Evolutionary conservation across 2,329 filamentous ascomycete genomes (phyloP).

Genomic region (Penicillium sp.): DNA sequence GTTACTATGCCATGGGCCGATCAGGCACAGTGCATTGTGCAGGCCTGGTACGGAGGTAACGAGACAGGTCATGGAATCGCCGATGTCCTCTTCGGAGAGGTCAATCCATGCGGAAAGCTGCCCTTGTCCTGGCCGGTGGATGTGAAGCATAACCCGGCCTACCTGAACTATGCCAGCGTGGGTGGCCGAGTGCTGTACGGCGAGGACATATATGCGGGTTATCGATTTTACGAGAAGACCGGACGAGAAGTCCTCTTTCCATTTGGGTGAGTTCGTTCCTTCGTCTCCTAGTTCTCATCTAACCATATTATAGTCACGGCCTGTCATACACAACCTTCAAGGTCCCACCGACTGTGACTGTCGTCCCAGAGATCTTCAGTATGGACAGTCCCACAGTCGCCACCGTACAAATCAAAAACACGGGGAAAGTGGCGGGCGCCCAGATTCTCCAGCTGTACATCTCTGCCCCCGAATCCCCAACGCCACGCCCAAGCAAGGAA

Average conservation of each 20-base stretch:
- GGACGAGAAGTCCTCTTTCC: slow-evolving; percentile 70
- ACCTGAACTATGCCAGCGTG: slow-evolving; percentile 74
- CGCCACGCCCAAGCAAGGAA: slow-evolving; percentile 49
- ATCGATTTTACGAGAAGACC: slow-evolving; percentile 76
- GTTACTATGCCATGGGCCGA: slow-evolving; percentile 55
- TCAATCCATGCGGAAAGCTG: slow-evolving; percentile 75
- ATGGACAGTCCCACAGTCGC: slow-evolving; percentile 53
- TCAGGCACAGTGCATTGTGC: slow-evolving; percentile 62
- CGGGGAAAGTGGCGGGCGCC: slow-evolving; percentile 56
- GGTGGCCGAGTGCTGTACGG: slow-evolving; percentile 73
- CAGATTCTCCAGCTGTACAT: slow-evolving; percentile 60
- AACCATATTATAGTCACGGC: slow-evolving; percentile 5
- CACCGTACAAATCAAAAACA: slow-evolving; percentile 56
- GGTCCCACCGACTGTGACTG: slow-evolving; percentile 51
- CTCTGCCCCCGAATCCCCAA: slow-evolving; percentile 33
- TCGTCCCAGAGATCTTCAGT: slow-evolving; percentile 38
- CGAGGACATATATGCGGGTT: slow-evolving; percentile 79
- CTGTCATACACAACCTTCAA: slow-evolving; percentile 44
- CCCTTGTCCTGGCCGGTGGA: slow-evolving; percentile 72
- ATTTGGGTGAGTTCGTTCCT: slow-evolving; percentile 57
- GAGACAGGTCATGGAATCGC: slow-evolving; percentile 82
- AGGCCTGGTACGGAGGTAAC: slow-evolving; percentile 83
- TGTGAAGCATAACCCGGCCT: slow-evolving; percentile 72
- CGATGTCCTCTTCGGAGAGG: slow-evolving; percentile 73
- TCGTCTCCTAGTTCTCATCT: not conserved